A percentile compares a stretch with the other conserved stretches of the same genome.
Conservation (phyloP, 202 grass and related monocot species). For the Bolboschoenoplectus hybrid region DNA sequence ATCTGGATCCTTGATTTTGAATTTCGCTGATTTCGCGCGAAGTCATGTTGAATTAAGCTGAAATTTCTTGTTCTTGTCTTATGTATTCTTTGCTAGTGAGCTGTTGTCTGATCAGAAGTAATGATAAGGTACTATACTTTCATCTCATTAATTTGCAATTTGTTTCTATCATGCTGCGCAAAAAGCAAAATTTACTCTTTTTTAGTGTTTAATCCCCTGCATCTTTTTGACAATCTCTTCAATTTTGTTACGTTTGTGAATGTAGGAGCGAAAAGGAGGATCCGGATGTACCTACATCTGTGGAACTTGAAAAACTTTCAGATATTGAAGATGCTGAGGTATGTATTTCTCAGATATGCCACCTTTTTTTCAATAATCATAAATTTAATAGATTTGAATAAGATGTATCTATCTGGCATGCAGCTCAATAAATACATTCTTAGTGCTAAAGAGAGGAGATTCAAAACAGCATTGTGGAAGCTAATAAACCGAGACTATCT, state of each 20-base stretch:
- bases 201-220: neutral
- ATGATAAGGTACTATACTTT: conserved; percentile 16
- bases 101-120: neutral
- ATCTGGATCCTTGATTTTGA: neutral
- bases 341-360: neutral
- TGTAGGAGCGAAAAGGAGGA: conserved; percentile 1
- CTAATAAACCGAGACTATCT: conserved; percentile 24
- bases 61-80: neutral
- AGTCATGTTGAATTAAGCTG: neutral
- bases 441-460: conserved; percentile 30
- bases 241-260: conserved; percentile 10
- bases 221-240: neutral
- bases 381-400: conserved; percentile 12
- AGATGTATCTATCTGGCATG: neutral
- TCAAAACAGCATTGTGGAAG: conserved; percentile 38
- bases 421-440: conserved; percentile 40
- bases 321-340: conserved; percentile 34
- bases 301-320: conserved; percentile 18
- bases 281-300: neutral
- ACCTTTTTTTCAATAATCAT: neutral
- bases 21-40: neutral
- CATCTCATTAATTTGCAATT: neutral
- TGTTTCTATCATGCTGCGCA: neutral
- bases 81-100: neutral
- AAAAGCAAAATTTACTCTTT: neutral